A percentile compares a stretch with the other conserved stretches of the same genome.
Evolutionary conservation across 768 basidiomycete genomes (phyloP).

Genomic region (Phaffia australis): DNA sequence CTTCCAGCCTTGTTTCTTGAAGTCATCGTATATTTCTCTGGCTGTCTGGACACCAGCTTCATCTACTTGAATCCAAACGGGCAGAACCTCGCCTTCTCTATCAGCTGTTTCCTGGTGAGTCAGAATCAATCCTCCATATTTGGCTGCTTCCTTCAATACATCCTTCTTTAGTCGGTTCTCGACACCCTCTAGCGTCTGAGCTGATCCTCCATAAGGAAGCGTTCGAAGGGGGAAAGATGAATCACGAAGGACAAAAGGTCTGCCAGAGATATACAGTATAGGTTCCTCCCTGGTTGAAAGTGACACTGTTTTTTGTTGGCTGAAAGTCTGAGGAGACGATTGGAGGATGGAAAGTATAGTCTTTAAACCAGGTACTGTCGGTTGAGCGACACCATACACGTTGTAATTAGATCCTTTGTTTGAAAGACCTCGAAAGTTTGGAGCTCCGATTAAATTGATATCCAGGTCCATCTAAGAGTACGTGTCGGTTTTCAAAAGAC

Average conservation of each 20-base stretch:
- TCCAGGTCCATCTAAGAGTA: constrained; percentile 61
- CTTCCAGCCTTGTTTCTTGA: constrained; percentile 75
- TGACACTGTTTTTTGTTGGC: constrained; percentile 50
- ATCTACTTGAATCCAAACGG: constrained; percentile 91
- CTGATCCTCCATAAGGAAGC: constrained; percentile 33
- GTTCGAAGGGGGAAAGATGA: constrained; percentile 18
- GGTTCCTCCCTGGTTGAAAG: constrained; percentile 95
- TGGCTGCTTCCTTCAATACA: constrained; percentile 70
- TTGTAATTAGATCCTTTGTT: constrained; percentile 54
- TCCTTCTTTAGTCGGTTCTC: constrained; percentile 74
- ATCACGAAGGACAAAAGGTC: constrained; percentile 55
- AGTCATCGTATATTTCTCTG: constrained; percentile 68
- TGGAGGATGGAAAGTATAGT: constrained; percentile 73
- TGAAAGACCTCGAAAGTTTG: constrained; percentile 70
- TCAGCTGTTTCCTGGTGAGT: constrained; percentile 55
- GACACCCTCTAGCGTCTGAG: constrained; percentile 87
- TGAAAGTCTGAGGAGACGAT: constrained; percentile 31
- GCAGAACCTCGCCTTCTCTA: constrained; percentile 62
- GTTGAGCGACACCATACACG: constrained; percentile 89
- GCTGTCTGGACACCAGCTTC: constrained; percentile 70
- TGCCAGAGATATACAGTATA: constrained; percentile 37
- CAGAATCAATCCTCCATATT: constrained; percentile 78
- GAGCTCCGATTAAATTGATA: constrained; percentile 83
- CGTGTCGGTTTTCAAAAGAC: constrained; percentile 3
- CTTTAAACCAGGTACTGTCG: constrained; percentile 77